These are phyloP conservation scores for Solanum sitiens DNA, from an alignment of 257 asterid genomes.

Conservation along the genomic window DNA sequence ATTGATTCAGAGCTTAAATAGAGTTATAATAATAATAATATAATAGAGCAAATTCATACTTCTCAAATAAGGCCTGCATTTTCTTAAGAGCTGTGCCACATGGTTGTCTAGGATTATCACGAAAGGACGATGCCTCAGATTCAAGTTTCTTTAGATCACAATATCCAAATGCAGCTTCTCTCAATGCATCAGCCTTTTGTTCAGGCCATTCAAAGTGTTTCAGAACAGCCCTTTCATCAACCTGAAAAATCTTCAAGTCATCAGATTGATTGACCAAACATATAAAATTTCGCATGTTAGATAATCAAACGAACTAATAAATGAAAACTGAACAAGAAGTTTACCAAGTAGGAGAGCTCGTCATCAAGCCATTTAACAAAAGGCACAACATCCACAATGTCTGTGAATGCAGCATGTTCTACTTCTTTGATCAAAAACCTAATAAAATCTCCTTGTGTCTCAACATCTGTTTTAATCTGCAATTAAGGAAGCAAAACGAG, in stretches of 20 bases:
- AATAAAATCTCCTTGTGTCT: slow-evolving; percentile 91
- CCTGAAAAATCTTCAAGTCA: slow-evolving; percentile 23
- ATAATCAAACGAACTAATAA: background rate
- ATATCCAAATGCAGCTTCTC: slow-evolving; percentile 98
- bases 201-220: slow-evolving; percentile 99
- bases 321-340: background rate
- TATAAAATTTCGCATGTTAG: background rate
- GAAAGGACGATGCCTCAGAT: slow-evolving; percentile 62
- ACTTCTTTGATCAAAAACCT: slow-evolving; percentile 86
- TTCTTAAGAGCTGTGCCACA: slow-evolving; percentile 77
- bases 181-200: slow-evolving; percentile 81
- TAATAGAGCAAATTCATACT: slow-evolving; percentile 23
- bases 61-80: slow-evolving; percentile 85
- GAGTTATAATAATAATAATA: too few species aligned
- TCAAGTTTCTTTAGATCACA: slow-evolving; percentile 88
- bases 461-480: slow-evolving; percentile 94
- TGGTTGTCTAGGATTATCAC: slow-evolving; percentile 71
- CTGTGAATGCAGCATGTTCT: slow-evolving; percentile 69
- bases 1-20: background rate
- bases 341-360: slow-evolving; percentile 87
- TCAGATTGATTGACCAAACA: background rate
- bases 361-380: slow-evolving; percentile 99
- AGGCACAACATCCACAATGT: slow-evolving; percentile 86
- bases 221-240: slow-evolving; percentile 98
- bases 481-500: background rate